Evolutionary conservation across 2,329 filamentous ascomycete genomes (phyloP), one percentile per base, ranked within the genome.

Genomic region (Epichloe baconii): DNA sequence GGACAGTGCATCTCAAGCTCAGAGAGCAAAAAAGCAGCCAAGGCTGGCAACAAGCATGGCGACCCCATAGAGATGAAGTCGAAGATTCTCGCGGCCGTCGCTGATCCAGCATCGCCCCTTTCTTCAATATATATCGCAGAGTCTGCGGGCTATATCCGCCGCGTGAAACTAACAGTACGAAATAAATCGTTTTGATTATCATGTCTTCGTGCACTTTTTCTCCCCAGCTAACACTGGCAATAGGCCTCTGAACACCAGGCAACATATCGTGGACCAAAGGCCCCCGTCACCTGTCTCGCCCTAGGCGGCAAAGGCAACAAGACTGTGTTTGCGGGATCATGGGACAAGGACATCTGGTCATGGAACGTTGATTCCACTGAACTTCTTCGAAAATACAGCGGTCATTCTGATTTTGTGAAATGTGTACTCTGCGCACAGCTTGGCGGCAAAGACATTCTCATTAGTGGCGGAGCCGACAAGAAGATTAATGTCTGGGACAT

Each of bases 401-500:
- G 88, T 4, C 91, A 97, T 66, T 74, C 78, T 2, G 93, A 98
- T 68, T 98, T 98, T 63, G 86, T 98, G 60, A 96, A 96, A 69
- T 76, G 85, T 4, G 71, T 97, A 3, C 68, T 85, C 14, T 81
- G 77, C 58, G 73, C 78, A 12, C 76, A 69, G 23, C 61, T 94
- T 5, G 71, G 73, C 15, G 81, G 76, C 31, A 79, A 77, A 53
- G 74, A 86, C 52, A 62, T 77, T 41, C 74, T 93, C 38, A 75
- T 91, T 59, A 88, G 85, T 54, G 86, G 86, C 45, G 83, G 85
- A 40, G 83, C 86, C 7, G 87, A 91, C 67, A 82, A 83, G 60
- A 85, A 86, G 65, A 84, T 91, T 46, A 75, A 95, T 15, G 81
- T 96, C 19, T 97, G 90, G 87, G 82, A 95, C 60, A 71, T 83